Evolutionary conservation across 2,329 filamentous ascomycete genomes (phyloP), one percentile per base, ranked within the genome.

Genomic region (Ophiocordyceps australis): DNA sequence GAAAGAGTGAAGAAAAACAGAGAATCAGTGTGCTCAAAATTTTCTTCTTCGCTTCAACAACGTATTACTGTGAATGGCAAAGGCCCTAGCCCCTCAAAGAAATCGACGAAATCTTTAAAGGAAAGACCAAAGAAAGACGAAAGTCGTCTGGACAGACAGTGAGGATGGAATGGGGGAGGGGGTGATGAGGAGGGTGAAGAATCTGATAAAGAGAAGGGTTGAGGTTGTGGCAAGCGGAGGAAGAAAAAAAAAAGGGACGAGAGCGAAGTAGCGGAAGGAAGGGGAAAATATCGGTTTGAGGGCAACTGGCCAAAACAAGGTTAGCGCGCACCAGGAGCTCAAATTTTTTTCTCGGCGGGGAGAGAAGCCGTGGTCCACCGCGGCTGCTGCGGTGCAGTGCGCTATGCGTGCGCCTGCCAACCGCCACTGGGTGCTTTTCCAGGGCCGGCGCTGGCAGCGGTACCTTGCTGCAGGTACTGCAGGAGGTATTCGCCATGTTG

Each of bases 21-120:
- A 50, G 48, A 40, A 38, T 40, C 35, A n/a, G n/a, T 25, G 32
- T 31, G 40, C 37, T 45, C 41, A 41, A 42, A 38, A 38, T 37
- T 36, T 41, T 40, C 39, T 47, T 38, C 42, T 40, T 36, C 5
- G 4, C 16, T 7, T 6, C 9, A 19, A 17, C 16, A 21, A 31
- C 24, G 30, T 35, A 49, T 45, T 46, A 46, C 34, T n/a, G n/a
- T n/a, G n/a, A n/a, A n/a, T n/a, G n/a, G n/a, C n/a, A n/a, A n/a
- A n/a, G n/a, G n/a, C n/a, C n/a, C n/a, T n/a, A n/a, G 47, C 45
- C 51, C 51, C 45, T 50, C 44, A 43, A 52, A 54, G 49, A 54
- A 51, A 16, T 43, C 45, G 41, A 41, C 49, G 48, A 43, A 50
- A 51, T 50, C 49, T 54, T 55, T 51, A 55, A 56, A 56, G 52